These are phyloP conservation scores for Monilinia polystroma DNA, from an alignment of 2,329 filamentous ascomycete species.

Conservation along the genomic window DNA sequence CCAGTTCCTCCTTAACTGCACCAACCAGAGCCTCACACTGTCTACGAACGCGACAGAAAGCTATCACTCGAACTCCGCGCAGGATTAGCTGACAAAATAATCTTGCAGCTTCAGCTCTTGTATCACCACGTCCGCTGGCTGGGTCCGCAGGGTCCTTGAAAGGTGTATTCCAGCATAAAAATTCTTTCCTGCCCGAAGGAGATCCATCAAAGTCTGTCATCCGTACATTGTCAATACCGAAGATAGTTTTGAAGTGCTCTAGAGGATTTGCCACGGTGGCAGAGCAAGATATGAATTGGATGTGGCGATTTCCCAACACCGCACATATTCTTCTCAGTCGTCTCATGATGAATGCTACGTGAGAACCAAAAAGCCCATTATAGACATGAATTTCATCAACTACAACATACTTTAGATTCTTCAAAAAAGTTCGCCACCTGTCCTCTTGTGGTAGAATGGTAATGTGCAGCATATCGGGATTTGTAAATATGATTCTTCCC, in stretches of 20 bases:
- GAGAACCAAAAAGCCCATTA: constrained; percentile 89
- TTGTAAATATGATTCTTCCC: constrained; percentile 92
- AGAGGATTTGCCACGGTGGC: constrained; percentile 92
- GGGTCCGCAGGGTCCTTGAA: constrained; percentile 87
- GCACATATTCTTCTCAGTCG: constrained; percentile 84
- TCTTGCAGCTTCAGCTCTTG: constrained; percentile 80
- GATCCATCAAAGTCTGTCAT: constrained; percentile 91
- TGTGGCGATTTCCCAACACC: constrained; percentile 77
- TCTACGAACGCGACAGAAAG: constrained; percentile 85
- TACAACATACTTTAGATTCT: constrained; percentile 87
- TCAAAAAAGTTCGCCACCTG: constrained; percentile 82
- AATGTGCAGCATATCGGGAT: constrained; percentile 96
- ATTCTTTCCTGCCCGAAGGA: constrained; percentile 89
- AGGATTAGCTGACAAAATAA: constrained; percentile 89
- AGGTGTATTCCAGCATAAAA: constrained; percentile 96
- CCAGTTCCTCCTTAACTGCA: constrained; percentile 76
- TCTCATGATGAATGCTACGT: constrained; percentile 93
- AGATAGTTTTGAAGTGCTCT: constrained; percentile 91
- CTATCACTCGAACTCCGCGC: constrained; percentile 85
- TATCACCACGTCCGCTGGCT: constrained; percentile 79
- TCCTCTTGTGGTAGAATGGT: constrained; percentile 92
- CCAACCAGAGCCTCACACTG: constrained; percentile 83
- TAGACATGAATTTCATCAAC: constrained; percentile 94
- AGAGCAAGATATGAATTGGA: constrained; percentile 94
- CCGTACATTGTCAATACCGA: constrained; percentile 77